phyloP scores from a whole-genome alignment of 2,329 filamentous ascomycete genomes.

The Teratosphaeria destructans region DNA sequence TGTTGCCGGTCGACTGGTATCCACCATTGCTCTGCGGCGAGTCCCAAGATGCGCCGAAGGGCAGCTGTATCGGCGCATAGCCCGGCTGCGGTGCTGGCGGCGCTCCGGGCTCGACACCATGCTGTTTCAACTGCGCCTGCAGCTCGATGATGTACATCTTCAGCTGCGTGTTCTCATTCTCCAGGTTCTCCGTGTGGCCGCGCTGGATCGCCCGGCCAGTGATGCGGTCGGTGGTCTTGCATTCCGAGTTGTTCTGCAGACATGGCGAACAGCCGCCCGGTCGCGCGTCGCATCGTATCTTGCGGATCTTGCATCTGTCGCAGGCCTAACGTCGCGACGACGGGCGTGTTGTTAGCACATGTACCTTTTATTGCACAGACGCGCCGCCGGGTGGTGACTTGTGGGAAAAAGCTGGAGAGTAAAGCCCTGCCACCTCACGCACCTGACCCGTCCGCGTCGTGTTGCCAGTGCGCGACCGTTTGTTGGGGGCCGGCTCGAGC shows the following conservation, averaged over 20 bases:
- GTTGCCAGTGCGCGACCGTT: not conserved
- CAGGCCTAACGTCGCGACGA: slow-evolving; percentile 53
- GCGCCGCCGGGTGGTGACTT: not conserved
- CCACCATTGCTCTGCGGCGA: not conserved
- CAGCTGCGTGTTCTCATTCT: slow-evolving; percentile 60
- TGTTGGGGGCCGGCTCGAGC: not conserved
- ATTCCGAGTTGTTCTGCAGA: slow-evolving; percentile 63
- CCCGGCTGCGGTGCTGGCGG: slow-evolving; percentile 3
- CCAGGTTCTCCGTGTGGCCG: slow-evolving; percentile 67
- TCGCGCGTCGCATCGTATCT: slow-evolving; percentile 76
- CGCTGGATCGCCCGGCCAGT: slow-evolving; percentile 69
- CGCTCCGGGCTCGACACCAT: slow-evolving; percentile 45
- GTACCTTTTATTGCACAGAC: not conserved
- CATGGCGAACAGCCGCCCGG: slow-evolving; percentile 77
- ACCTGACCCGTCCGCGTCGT: not conserved
- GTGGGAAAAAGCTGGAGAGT: not conserved
- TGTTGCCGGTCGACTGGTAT: not conserved
- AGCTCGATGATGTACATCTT: slow-evolving; percentile 57
- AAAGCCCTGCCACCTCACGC: not conserved
- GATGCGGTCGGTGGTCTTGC: slow-evolving; percentile 77
- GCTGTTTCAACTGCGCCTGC: slow-evolving; percentile 52
- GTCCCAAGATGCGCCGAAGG: slow-evolving; percentile 1
- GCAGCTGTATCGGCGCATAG: not conserved
- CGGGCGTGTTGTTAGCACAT: not conserved
- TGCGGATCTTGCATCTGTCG: slow-evolving; percentile 81